Percentiles rank a stretch among this genome's conserved stretches.
phyloP scores from a whole-genome alignment of 305 asterid species.

The Solanum aculeatissimum region DNA sequence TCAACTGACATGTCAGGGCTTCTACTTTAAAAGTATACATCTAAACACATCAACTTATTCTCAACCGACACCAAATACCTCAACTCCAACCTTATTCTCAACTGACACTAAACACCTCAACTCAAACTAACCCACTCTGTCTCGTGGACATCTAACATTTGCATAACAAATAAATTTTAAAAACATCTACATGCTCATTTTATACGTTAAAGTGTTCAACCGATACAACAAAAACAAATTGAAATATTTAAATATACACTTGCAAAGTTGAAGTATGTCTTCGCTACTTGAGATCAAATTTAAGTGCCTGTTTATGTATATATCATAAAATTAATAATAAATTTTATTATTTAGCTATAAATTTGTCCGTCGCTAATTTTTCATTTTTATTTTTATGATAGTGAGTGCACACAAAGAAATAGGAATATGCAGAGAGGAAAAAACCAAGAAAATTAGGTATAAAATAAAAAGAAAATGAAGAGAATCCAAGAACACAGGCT shows the following conservation, averaged over 20 bases:
- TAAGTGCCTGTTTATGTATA: neutral
- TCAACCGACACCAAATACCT: neutral
- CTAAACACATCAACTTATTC: neutral
- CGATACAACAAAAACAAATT: neutral
- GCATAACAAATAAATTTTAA: neutral
- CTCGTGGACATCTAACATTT: neutral
- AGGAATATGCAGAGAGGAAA: neutral
- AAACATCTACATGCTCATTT: neutral
- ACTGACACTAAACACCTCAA: neutral
- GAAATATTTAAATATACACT: neutral
- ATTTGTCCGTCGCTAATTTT: neutral
- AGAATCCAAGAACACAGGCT: slow-evolving; percentile 25
- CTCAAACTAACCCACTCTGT: neutral
- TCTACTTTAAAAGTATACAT: neutral
- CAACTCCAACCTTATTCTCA: neutral
- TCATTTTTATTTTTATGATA: neutral
- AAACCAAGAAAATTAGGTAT: neutral
- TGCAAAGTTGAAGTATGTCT: neutral
- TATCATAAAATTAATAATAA: neutral
- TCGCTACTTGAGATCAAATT: neutral
- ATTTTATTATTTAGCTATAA: neutral
- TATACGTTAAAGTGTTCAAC: neutral
- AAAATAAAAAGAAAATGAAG: neutral
- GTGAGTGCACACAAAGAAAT: neutral
- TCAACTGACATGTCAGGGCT: neutral